phyloP scores from a whole-genome alignment of 192 early-diverging fungal species.

The Umbelopsis isabellina region DNA sequence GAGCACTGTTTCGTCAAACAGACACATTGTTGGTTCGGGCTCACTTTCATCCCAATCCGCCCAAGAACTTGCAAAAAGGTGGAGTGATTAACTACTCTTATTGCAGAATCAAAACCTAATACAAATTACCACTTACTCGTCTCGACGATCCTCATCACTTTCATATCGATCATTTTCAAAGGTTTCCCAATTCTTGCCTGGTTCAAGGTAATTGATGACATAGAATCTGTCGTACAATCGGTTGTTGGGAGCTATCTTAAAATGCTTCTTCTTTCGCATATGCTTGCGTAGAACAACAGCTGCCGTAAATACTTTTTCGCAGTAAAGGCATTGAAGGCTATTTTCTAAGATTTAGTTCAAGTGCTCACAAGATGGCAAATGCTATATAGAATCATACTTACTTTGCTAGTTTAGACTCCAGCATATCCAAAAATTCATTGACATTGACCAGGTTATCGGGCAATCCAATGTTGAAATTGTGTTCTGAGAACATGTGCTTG shows the following conservation, averaged over 20 bases:
- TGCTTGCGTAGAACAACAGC: conserved; percentile 89
- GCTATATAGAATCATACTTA: conserved; percentile 21
- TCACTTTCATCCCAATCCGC: conserved; percentile 82
- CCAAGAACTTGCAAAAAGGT: conserved; percentile 53
- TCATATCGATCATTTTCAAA: conserved; percentile 81
- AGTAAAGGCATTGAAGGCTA: conserved; percentile 86
- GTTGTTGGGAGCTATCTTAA: conserved; percentile 90
- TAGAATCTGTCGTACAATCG: conserved; percentile 92
- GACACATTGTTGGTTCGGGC: conserved; percentile 70
- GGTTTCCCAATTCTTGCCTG: conserved; percentile 90
- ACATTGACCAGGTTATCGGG: conserved; percentile 90
- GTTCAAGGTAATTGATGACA: conserved; percentile 90
- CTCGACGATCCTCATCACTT: conserved; percentile 69
- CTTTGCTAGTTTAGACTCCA: conserved; percentile 72
- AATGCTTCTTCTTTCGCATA: conserved; percentile 99
- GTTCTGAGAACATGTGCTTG: conserved; percentile 87
- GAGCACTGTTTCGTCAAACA: conserved; percentile 76
- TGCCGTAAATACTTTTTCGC: conserved; percentile 91
- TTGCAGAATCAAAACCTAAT: too few species aligned
- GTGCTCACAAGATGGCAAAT: not conserved
- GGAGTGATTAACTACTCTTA: too few species aligned
- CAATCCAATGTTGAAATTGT: conserved; percentile 93
- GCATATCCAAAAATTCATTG: conserved; percentile 76
- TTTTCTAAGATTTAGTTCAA: not conserved
- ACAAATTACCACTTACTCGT: conserved; percentile 55